A percentile compares a stretch with the other conserved stretches of the same genome.
Conservation (phyloP, 2,329 filamentous ascomycete genomes). For the Trichoderma koningiopsis region DNA sequence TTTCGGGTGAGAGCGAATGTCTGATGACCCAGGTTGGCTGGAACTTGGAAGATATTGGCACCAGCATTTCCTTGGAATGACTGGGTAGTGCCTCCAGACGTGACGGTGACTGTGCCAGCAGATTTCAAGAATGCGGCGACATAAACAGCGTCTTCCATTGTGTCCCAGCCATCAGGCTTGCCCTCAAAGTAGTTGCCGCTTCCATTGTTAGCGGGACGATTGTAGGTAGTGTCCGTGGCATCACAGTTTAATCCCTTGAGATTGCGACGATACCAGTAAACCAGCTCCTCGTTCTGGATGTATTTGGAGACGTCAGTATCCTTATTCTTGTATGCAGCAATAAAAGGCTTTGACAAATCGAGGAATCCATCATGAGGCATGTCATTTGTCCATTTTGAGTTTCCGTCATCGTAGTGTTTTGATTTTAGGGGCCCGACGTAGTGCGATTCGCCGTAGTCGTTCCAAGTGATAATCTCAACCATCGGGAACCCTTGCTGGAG, state of each 20-base stretch:
- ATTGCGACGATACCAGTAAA: conserved; percentile 60
- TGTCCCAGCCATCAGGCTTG: conserved; percentile 52
- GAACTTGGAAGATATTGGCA: conserved; percentile 43
- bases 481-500: conserved; percentile 49
- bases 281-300: conserved; percentile 51
- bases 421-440: conserved; percentile 53
- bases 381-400: conserved; percentile 53
- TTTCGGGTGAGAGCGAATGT: conserved; percentile 48
- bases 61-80: conserved; percentile 38
- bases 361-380: conserved; percentile 57
- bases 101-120: conserved; percentile 47
- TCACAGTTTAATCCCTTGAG: conserved; percentile 51
- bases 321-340: conserved; percentile 54
- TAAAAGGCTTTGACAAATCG: conserved; percentile 56
- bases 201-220: conserved; percentile 44
- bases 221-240: conserved; percentile 53
- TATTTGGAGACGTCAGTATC: conserved; percentile 43
- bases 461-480: conserved; percentile 51
- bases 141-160: conserved; percentile 53
- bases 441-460: conserved; percentile 58
- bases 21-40: conserved; percentile 47
- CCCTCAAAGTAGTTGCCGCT: conserved; percentile 56
- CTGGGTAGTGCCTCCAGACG: conserved; percentile 47
- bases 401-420: conserved; percentile 45
- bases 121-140: conserved; percentile 52